Conservation (phyloP, 129 eudicot species). For the Heracleum sosnowskyi region DNA sequence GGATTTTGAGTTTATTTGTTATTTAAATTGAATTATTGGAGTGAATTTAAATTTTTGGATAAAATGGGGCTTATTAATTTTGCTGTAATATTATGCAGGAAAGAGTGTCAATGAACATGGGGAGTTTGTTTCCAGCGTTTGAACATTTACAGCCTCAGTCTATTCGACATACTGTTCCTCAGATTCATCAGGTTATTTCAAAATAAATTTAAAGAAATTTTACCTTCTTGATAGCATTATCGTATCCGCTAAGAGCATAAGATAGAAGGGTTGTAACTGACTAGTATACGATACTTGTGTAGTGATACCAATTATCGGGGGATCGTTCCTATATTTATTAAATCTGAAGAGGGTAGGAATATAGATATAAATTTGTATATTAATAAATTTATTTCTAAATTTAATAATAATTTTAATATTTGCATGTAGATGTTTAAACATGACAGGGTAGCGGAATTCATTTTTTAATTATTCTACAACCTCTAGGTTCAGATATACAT, state of each 20-base stretch:
- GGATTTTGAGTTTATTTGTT: not conserved
- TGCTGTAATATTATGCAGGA: constrained; percentile 51
- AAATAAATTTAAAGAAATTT: too few species aligned
- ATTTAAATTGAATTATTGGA: not conserved
- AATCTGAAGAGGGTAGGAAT: too few species aligned
- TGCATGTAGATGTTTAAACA: too few species aligned
- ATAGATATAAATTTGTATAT: too few species aligned
- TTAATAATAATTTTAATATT: too few species aligned
- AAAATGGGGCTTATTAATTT: not conserved
- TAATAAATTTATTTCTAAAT: too few species aligned
- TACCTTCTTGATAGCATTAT: not conserved
- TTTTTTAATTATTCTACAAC: too few species aligned
- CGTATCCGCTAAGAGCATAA: not conserved
- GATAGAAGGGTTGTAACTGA: not conserved
- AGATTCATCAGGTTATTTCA: constrained; percentile 41
- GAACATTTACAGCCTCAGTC: constrained; percentile 71
- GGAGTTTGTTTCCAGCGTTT: constrained; percentile 60
- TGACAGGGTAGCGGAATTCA: too few species aligned
- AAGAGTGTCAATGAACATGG: constrained; percentile 54
- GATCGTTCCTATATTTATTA: too few species aligned
- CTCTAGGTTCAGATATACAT: too few species aligned
- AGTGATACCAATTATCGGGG: too few species aligned
- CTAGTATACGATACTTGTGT: too few species aligned
- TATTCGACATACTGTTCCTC: constrained; percentile 56
- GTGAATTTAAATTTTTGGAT: not conserved